Evolutionary conservation across 768 basidiomycete genomes (phyloP).

Genomic region (Heimioporus sp.): DNA sequence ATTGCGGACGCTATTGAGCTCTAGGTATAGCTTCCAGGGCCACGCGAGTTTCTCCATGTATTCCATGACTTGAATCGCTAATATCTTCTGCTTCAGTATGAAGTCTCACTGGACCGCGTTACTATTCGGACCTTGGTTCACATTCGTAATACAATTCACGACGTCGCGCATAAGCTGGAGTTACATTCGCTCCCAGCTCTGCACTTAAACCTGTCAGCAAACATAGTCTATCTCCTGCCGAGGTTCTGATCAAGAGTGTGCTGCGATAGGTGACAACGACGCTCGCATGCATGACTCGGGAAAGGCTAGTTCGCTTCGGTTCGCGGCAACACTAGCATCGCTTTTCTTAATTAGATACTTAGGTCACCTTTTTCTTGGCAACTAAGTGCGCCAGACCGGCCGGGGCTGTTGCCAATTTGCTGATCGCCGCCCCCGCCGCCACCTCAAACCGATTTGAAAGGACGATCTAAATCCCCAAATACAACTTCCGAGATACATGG

Average conservation of each 20-base stretch:
- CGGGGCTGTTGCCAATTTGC: no score
- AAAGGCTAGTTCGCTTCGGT: no score
- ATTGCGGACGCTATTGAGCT: slow-evolving; percentile 60
- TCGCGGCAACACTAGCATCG: no score
- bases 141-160: slow-evolving; percentile 65
- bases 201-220: slow-evolving; percentile 36
- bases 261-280: slow-evolving; percentile 44
- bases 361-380: no score
- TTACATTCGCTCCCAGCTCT: slow-evolving; percentile 64
- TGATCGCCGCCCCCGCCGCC: no score
- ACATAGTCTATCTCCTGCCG: neutral
- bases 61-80: neutral
- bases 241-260: neutral
- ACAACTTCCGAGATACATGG: no score
- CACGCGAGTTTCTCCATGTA: slow-evolving; percentile 39
- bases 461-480: no score
- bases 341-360: no score
- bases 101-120: slow-evolving; percentile 63
- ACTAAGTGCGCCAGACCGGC: no score
- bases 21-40: slow-evolving; percentile 65
- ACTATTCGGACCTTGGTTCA: slow-evolving; percentile 60
- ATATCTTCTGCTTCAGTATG: slow-evolving; percentile 42
- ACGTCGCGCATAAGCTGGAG: slow-evolving; percentile 63
- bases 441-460: no score
- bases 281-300: slow-evolving; percentile 64